Conservation (phyloP, 495 filamentous ascomycete genomes). For the Lophium mytilinum region DNA sequence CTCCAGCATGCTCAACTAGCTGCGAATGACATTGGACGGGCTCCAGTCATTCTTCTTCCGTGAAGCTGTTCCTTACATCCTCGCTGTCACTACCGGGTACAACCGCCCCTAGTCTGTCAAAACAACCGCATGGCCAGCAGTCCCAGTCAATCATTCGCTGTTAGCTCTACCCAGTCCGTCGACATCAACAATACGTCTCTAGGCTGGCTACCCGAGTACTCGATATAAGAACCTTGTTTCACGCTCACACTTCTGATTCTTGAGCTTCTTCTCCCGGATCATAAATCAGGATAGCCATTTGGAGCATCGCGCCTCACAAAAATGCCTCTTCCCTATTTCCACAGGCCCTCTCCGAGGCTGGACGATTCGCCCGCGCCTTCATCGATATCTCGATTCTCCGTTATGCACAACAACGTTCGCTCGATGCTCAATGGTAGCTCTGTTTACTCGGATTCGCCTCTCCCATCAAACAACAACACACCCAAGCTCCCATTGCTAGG, state of each 20-base stretch:
- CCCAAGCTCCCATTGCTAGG: slow-evolving; percentile 21
- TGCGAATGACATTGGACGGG: slow-evolving; percentile 20
- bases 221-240: slow-evolving; percentile 14
- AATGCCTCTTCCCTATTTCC: background rate
- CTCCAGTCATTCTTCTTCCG: slow-evolving; percentile 22
- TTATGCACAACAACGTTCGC: slow-evolving; percentile 18
- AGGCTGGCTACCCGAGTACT: background rate
- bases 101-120: background rate
- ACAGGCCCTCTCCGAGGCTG: background rate
- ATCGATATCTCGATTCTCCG: slow-evolving; percentile 12
- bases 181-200: slow-evolving; percentile 9
- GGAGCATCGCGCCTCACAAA: background rate
- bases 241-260: background rate
- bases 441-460: slow-evolving; percentile 18
- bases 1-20: slow-evolving; percentile 14
- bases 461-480: slow-evolving; percentile 16
- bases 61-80: background rate
- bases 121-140: slow-evolving; percentile 15
- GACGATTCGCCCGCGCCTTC: slow-evolving; percentile 12
- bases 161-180: background rate
- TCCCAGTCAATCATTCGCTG: slow-evolving; percentile 17
- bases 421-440: slow-evolving; percentile 25
- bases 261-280: background rate
- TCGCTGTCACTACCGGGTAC: background rate
- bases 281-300: background rate